Percentiles rank a stretch among this genome's conserved stretches.
Evolutionary conservation across 495 filamentous ascomycete genomes (phyloP).

Genomic region (Melanomma pulvis-pyrius): DNA sequence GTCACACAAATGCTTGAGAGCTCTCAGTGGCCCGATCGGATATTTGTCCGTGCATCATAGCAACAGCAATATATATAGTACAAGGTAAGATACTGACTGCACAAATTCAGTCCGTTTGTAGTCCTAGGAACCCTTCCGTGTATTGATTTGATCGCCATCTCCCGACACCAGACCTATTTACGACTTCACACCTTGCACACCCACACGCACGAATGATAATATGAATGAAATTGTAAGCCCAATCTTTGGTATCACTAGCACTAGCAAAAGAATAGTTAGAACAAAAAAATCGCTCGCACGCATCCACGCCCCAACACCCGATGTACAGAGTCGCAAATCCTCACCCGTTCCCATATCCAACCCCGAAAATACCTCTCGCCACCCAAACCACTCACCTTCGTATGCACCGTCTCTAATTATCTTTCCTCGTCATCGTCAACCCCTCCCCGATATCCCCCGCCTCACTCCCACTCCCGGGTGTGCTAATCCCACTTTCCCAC

Average conservation of each 20-base stretch:
- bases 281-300: background rate
- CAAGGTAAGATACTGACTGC: no score
- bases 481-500: conserved; percentile 44
- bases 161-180: no score
- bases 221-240: background rate
- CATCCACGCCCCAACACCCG: background rate
- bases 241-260: background rate
- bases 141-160: no score
- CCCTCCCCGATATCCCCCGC: background rate
- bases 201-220: background rate
- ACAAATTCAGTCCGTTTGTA: no score
- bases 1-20: no score
- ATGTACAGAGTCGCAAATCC: background rate
- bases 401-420: background rate
- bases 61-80: no score
- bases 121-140: no score
- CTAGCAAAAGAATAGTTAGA: background rate
- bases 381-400: background rate
- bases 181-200: background rate
- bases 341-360: background rate
- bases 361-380: background rate
- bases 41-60: no score
- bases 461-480: conserved; percentile 24
- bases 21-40: no score
- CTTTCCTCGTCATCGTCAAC: conserved; percentile 25